A percentile compares a stretch with the other conserved stretches of the same genome.
Evolutionary conservation across 768 basidiomycete species (phyloP).

Genomic region (Lactarius evosmus): DNA sequence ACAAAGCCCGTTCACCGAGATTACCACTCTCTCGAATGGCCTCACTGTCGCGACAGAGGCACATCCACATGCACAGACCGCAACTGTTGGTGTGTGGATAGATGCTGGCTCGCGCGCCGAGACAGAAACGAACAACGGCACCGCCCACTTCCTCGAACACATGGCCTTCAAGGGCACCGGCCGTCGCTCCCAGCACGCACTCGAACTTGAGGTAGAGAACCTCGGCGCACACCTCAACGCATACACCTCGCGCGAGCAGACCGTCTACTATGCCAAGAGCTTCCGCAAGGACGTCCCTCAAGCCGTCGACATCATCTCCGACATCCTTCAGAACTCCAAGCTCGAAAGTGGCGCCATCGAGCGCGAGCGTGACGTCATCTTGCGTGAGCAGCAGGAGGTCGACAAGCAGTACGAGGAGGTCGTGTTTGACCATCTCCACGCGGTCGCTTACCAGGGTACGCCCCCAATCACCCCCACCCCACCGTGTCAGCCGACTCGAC

Average conservation of each 20-base stretch:
- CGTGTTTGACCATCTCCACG: constrained; percentile 96
- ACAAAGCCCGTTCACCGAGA: constrained; percentile 76
- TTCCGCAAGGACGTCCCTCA: constrained; percentile 92
- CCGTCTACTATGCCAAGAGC: constrained; percentile 98
- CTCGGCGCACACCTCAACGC: constrained; percentile 96
- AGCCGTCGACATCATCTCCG: constrained; percentile 95
- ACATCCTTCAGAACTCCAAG: constrained; percentile 97
- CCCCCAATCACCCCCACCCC: constrained; percentile 18
- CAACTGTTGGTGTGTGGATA: constrained; percentile 99
- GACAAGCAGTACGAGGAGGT: constrained; percentile 99
- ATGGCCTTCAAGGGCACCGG: constrained; percentile 98
- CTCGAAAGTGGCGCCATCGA: constrained; percentile 85
- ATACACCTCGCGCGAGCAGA: constrained; percentile 98
- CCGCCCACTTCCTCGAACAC: constrained; percentile 98
- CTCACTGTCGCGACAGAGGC: constrained; percentile 92
- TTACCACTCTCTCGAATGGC: constrained; percentile 91
- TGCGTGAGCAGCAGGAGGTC: constrained; percentile 97
- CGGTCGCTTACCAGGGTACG: constrained; percentile 94
- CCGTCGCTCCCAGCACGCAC: constrained; percentile 78
- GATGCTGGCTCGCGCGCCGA: constrained; percentile 97
- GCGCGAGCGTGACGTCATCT: constrained; percentile 92
- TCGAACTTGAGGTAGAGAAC: constrained; percentile 98
- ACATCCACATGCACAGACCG: constrained; percentile 88
- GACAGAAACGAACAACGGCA: constrained; percentile 91
- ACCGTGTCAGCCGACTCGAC: constrained; percentile 2